A percentile compares a stretch with the other conserved stretches of the same genome.
Evolutionary conservation across 202 grass and related monocot genomes (phyloP).

Genomic region (Hordeum pubiflorum): DNA sequence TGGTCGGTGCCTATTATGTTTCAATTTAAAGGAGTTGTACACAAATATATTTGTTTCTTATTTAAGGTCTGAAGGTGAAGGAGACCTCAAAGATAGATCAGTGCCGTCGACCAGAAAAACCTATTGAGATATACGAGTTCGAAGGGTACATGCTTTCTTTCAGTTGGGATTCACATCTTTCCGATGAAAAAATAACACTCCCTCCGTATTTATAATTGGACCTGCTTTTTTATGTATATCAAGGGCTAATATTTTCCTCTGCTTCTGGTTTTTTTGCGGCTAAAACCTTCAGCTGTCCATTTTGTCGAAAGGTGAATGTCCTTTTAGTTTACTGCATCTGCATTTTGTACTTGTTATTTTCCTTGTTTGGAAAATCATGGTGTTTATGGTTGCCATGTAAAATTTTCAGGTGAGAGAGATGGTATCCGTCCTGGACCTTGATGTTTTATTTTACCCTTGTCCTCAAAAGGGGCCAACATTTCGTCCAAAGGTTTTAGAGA

Average conservation of each 20-base stretch:
- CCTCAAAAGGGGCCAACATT: constrained; percentile 84
- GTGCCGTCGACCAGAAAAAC: constrained; percentile 66
- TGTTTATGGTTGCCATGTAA: constrained; percentile 1
- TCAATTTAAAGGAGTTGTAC: too few species aligned
- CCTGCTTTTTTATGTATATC: background rate
- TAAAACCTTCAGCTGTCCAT: constrained; percentile 69
- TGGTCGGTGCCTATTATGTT: background rate
- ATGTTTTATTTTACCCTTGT: constrained; percentile 89
- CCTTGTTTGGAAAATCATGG: background rate
- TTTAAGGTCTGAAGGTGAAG: constrained; percentile 69
- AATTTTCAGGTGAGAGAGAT: constrained; percentile 81
- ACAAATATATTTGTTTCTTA: background rate
- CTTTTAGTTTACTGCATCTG: background rate
- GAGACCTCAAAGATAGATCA: constrained; percentile 66
- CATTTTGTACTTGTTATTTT: background rate
- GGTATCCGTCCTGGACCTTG: constrained; percentile 68
- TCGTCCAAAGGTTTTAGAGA: constrained; percentile 67
- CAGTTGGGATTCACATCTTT: background rate
- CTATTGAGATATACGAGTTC: constrained; percentile 94
- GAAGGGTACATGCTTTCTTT: constrained; percentile 47
- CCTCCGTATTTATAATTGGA: background rate
- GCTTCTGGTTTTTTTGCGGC: constrained; percentile 7
- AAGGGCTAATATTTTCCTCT: background rate
- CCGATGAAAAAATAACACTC: background rate
- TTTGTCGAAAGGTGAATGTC: constrained; percentile 78